Percentiles rank a stretch among this genome's conserved stretches.
These are phyloP conservation scores for Coemansia sp. DNA, from an alignment of 192 early-diverging fungal species.

Conservation along the genomic window DNA sequence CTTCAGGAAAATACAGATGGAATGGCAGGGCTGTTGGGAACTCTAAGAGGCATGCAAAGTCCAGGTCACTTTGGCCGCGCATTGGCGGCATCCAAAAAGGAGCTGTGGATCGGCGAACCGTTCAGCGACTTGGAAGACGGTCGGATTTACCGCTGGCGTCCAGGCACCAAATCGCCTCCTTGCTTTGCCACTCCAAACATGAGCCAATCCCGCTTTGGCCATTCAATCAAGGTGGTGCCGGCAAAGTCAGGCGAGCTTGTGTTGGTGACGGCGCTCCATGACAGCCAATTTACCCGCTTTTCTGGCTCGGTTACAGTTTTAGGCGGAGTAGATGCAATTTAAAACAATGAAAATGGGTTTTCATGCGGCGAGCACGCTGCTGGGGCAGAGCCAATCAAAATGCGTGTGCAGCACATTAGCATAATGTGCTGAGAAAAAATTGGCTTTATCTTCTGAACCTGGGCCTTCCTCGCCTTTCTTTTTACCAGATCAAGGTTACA, in stretches of 20 bases:
- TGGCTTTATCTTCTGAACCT: neutral
- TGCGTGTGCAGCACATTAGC: neutral
- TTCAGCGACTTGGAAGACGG: slow-evolving; percentile 42
- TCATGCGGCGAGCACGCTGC: too few relatives aligned
- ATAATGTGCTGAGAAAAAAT: neutral
- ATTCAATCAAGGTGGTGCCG: slow-evolving; percentile 13
- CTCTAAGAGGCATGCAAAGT: slow-evolving; percentile 39
- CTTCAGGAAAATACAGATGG: neutral
- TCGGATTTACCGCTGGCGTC: slow-evolving; percentile 35
- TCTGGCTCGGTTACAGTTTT: slow-evolving; percentile 32
- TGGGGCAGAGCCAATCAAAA: neutral
- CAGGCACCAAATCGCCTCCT: slow-evolving; percentile 10
- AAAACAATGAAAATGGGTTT: too few relatives aligned
- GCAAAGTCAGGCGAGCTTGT: slow-evolving; percentile 8
- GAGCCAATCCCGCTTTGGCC: slow-evolving; percentile 30
- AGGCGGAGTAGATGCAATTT: neutral
- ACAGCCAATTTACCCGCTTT: slow-evolving; percentile 45
- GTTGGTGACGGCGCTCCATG: slow-evolving; percentile 39
- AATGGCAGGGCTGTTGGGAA: slow-evolving; percentile 30
- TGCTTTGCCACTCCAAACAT: slow-evolving; percentile 25
- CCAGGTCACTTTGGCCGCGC: slow-evolving; percentile 53
- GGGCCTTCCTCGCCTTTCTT: slow-evolving; percentile 8
- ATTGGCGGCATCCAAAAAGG: slow-evolving; percentile 20
- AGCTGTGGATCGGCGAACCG: slow-evolving; percentile 55
- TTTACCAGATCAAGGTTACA: slow-evolving; percentile 1